Evolutionary conservation across 2,329 filamentous ascomycete genomes (phyloP).

Genomic region (Pseudogymnoascus sp.): DNA sequence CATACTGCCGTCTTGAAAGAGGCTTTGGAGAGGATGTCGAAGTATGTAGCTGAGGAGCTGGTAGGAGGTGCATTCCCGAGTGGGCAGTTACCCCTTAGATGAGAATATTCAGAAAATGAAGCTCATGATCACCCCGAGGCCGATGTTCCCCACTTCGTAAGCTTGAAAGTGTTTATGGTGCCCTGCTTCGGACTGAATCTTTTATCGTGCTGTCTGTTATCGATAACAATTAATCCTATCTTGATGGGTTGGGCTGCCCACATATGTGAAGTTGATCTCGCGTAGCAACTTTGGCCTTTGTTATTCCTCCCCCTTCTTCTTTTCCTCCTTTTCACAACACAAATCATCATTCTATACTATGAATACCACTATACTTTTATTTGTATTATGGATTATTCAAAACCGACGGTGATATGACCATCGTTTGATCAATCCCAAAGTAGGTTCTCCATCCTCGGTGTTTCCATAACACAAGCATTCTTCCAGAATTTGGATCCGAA

Average conservation of each 20-base stretch:
- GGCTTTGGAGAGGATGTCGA: slow-evolving; percentile 44
- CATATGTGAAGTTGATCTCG: not conserved
- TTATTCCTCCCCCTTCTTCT: not conserved
- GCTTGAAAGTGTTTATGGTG: not conserved
- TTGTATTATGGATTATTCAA: not conserved
- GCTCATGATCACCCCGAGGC: not conserved
- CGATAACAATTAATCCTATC: slow-evolving; percentile 5
- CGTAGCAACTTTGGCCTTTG: slow-evolving; percentile 7
- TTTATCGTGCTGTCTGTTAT: slow-evolving; percentile 5
- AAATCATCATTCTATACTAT: not conserved
- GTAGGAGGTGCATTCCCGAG: not conserved
- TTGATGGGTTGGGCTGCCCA: not conserved
- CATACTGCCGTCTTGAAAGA: slow-evolving; percentile 61
- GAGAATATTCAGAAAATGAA: not conserved
- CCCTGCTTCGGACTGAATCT: not conserved
- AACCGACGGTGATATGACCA: not conserved
- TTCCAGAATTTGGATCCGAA: not conserved
- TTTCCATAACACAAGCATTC: not conserved
- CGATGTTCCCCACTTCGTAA: not conserved
- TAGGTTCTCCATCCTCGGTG: not conserved
- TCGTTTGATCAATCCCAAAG: not conserved
- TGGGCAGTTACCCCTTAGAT: not conserved
- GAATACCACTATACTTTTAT: no score
- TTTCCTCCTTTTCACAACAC: not conserved
- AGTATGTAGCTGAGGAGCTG: slow-evolving; percentile 22